phyloP scores from a whole-genome alignment of 2,329 filamentous ascomycete species.

The Dactylellina haptotyla region DNA sequence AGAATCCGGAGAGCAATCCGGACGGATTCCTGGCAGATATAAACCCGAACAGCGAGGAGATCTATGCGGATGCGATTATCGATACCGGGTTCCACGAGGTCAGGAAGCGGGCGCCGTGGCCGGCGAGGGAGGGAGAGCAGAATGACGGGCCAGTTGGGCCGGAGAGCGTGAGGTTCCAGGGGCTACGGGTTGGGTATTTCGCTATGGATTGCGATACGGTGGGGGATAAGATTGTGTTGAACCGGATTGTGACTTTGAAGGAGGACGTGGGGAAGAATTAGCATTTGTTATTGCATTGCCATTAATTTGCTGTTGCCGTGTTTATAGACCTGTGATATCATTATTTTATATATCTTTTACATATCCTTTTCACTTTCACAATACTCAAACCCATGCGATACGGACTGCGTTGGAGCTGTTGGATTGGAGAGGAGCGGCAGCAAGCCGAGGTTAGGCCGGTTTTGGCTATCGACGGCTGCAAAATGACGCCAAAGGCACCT shows the following conservation, averaged over 20 bases:
- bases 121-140: constrained; percentile 77
- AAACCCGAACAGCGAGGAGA: constrained; percentile 82
- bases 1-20: constrained; percentile 79
- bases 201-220: constrained; percentile 81
- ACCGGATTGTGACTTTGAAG: constrained; percentile 90
- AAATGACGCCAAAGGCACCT: constrained; percentile 39
- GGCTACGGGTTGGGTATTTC: constrained; percentile 87
- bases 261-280: constrained; percentile 78
- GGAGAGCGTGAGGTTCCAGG: constrained; percentile 88
- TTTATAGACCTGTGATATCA: constrained; percentile 21
- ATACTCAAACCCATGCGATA: too few relatives aligned
- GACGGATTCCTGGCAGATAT: constrained; percentile 86
- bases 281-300: neutral
- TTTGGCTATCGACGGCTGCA: constrained; percentile 3
- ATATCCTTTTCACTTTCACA: too few relatives aligned
- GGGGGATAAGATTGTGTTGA: constrained; percentile 82
- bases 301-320: neutral
- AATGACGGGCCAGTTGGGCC: constrained; percentile 71
- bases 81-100: constrained; percentile 87
- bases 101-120: constrained; percentile 78
- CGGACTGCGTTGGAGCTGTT: constrained; percentile 5
- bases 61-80: constrained; percentile 81
- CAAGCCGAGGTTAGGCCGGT: constrained; percentile 11
- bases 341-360: too few relatives aligned
- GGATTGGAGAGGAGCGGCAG: too few relatives aligned